Evolutionary conservation across 2,329 filamentous ascomycete genomes (phyloP), one percentile per base, ranked within the genome.

Genomic region (Apiospora phragmitis): DNA sequence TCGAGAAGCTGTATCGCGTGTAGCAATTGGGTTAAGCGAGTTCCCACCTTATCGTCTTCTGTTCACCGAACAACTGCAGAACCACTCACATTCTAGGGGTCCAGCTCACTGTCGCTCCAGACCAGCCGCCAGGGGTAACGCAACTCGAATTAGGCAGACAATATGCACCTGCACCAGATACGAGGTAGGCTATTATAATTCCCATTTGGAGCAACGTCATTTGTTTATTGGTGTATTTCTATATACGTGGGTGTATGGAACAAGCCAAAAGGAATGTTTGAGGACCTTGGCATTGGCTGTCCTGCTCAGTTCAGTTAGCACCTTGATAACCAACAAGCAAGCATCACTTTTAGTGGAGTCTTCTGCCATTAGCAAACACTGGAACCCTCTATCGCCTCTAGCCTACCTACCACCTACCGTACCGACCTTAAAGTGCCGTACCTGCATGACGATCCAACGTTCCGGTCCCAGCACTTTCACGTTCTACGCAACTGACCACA

Each of bases 371-470:
- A 32, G 14, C 26, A 32, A 55, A 51, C 24, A 51, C 14, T 51
- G 47, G 47, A 51, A 26, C 47, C 47, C 45, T 43, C 24, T 12
- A 55, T 3, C 6, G 14, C 21, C 29, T 59, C 5, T 35, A 59
- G 55, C 29, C 55, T 38, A 62, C 49, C n/a, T n/a, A n/a, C n/a
- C n/a, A n/a, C n/a, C n/a, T n/a, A n/a, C n/a, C n/a, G n/a, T n/a
- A n/a, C 45, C 51, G 8, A 9, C 55, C 55, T 62, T 62, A 62
- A 62, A 62, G 55, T 62, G 18, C 29, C 55, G 55, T 62, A 62
- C 55, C 55, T 62, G 55, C 55, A 62, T 55, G 49, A 55, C 49
- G 55, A 38, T 62, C 55, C 55, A 62, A 38, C 55, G 29, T 35
- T 62, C 55, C 8, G 49, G 49, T 55, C 24, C 49, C 49, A 55